A percentile compares a stretch with the other conserved stretches of the same genome.
Evolutionary conservation across 495 filamentous ascomycete species (phyloP).

Genomic region (Neurospora sp.): DNA sequence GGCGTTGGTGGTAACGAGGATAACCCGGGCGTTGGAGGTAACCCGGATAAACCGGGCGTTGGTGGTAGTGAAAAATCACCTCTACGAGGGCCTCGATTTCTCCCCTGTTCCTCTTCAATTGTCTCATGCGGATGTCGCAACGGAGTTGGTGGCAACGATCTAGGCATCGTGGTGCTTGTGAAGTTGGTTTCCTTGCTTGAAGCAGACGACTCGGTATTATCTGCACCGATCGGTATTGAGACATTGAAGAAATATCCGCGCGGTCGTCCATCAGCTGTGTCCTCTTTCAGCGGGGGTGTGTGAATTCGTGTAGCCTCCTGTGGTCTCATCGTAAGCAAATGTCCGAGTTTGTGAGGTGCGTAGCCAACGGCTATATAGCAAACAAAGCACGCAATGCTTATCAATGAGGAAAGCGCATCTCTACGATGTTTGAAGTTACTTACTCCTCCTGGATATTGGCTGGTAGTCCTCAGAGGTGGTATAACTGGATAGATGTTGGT

Average conservation of each 20-base stretch:
- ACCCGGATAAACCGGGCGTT: background rate
- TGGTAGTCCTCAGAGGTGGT: background rate
- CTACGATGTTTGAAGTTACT: background rate
- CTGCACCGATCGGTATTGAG: background rate
- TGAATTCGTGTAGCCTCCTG: constrained; percentile 38
- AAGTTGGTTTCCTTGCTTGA: background rate
- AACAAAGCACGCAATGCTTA: constrained; percentile 7
- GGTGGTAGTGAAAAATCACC: background rate
- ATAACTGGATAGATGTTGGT: background rate
- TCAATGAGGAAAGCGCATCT: background rate
- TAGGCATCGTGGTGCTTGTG: background rate
- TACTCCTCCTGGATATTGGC: constrained; percentile 17
- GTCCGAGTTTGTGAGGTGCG: background rate
- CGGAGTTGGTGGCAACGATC: background rate
- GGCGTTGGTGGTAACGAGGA: background rate
- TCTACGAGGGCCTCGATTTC: background rate
- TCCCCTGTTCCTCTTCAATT: background rate
- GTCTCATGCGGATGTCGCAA: background rate
- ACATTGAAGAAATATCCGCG: constrained; percentile 44
- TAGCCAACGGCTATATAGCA: constrained; percentile 8
- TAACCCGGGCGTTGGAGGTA: background rate
- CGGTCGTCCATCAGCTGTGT: constrained; percentile 16
- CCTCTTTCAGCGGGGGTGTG: constrained; percentile 34
- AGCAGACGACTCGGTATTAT: background rate
- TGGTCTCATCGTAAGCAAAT: background rate